A percentile compares a stretch with the other conserved stretches of the same genome.
These are phyloP conservation scores for Eutypa lata DNA, from an alignment of 2,329 filamentous ascomycete species.

Conservation along the genomic window DNA sequence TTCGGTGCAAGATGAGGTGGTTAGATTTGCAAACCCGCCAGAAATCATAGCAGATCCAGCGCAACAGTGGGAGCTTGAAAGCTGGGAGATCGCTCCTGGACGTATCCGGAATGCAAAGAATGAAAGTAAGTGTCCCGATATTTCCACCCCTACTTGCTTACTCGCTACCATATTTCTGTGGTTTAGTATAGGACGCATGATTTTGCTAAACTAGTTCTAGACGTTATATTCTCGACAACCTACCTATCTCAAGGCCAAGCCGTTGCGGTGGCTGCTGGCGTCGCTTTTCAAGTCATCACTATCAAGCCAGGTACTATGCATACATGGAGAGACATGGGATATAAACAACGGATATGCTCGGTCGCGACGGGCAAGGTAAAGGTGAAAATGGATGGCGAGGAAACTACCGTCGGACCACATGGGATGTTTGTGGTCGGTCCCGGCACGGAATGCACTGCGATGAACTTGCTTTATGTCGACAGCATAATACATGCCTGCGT, in stretches of 20 bases:
- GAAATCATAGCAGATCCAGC: constrained; percentile 1
- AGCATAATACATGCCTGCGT: constrained; percentile 39
- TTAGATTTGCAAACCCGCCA: background rate
- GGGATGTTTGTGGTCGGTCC: constrained; percentile 43
- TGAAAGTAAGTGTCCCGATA: constrained; percentile 32
- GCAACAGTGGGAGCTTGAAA: constrained; percentile 33
- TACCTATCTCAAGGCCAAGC: constrained; percentile 37
- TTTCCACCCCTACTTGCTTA: background rate
- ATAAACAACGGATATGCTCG: constrained; percentile 36
- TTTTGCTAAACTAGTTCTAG: constrained; percentile 22
- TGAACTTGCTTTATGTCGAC: constrained; percentile 44
- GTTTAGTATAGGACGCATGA: background rate
- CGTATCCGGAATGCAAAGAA: constrained; percentile 28
- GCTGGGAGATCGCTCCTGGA: constrained; percentile 45
- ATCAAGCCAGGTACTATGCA: constrained; percentile 36
- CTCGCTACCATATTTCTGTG: background rate
- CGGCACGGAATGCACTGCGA: constrained; percentile 33
- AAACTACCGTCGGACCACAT: constrained; percentile 39
- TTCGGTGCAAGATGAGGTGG: constrained; percentile 10
- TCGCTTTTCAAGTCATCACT: constrained; percentile 38
- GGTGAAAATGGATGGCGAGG: constrained; percentile 32
- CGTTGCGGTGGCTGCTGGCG: constrained; percentile 33
- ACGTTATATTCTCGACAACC: constrained; percentile 41
- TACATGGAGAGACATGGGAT: constrained; percentile 22
- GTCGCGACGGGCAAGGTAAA: constrained; percentile 39